Evolutionary conservation across 352 stramenopile genomes (phyloP), one percentile per base, ranked within the genome.

Genomic region (Phytophthora brassicae): DNA sequence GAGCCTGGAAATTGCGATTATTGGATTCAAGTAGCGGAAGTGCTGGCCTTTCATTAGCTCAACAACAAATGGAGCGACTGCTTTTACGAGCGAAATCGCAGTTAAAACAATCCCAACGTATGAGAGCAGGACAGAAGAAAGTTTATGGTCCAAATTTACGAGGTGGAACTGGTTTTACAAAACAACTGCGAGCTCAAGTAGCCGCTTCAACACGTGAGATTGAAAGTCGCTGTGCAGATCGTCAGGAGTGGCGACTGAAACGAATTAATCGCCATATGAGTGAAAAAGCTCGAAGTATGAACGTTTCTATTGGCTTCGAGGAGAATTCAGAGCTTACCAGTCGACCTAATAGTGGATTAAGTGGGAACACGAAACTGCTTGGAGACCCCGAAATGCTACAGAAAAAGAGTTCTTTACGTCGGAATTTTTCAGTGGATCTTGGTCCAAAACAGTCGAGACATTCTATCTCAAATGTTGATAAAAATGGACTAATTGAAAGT

Each of bases 41-140:
- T 53, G 62, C 72, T 6, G 84, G 84, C 11, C 75, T 91, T 17
- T 86, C 77, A 16, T 55, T 90, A 19, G 84, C 82, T 5, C 84
- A 93, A 54, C 84, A 90, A 46, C 84, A 93, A 59, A 93, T 93
- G 84, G 84, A 93, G 36, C 66, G 77, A 19, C 60, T 93, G 23
- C 65, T 93, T 13, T 64, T 93, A 8, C 74, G 78, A 35, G 84
- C 84, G 28, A 91, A 91, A 55, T 78, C 68, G 8, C 84, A 93
- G 59, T 60, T 93, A 0, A 93, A 93, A 52, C 77, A 87, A 36
- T 93, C 84, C 2, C 73, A 85, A 26, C 84, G 85, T 36, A 90
- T 87, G 74, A 78, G 84, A 19, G 66, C 77, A 0, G 84, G 84
- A 0, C 75, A 92, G 22, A 72, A 64, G 0, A 78, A 77, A 28